Evolutionary conservation across 2,329 filamentous ascomycete genomes (phyloP).

Genomic region (Ambrosiella beaveri): DNA sequence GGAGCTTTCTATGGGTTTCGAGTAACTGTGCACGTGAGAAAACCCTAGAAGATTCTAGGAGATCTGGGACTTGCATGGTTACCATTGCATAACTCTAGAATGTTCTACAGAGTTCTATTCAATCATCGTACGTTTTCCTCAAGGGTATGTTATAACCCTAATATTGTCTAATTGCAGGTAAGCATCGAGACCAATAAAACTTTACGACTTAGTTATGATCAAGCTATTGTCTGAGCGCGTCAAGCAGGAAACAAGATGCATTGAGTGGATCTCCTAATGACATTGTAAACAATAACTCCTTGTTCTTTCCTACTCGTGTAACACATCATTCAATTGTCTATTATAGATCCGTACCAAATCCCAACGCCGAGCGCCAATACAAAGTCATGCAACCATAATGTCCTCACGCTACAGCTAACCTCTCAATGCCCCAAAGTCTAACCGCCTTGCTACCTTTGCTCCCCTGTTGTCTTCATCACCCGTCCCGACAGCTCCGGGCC

Average conservation of each 20-base stretch:
- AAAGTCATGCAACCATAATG: neutral
- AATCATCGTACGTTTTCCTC: no score
- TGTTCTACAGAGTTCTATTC: no score
- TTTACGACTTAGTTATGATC: no score
- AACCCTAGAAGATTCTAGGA: neutral
- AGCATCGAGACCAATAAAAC: no score
- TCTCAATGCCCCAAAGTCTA: conserved; percentile 47
- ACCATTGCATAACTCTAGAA: no score
- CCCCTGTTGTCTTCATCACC: conserved; percentile 49
- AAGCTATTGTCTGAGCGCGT: no score
- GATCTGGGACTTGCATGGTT: no score
- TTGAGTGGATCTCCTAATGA: no score
- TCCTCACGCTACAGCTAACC: neutral
- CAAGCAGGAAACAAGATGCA: no score
- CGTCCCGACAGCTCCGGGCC: conserved; percentile 25
- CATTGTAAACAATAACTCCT: neutral
- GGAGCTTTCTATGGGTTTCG: neutral
- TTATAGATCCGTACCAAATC: neutral
- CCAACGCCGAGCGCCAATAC: neutral
- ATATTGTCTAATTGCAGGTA: no score
- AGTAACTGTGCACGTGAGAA: neutral
- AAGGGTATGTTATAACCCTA: no score
- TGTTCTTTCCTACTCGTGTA: neutral
- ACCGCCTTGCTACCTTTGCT: conserved; percentile 63
- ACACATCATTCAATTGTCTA: neutral